These are phyloP conservation scores for Terfezia boudieri DNA, from an alignment of 495 filamentous ascomycete genomes.

Conservation along the genomic window DNA sequence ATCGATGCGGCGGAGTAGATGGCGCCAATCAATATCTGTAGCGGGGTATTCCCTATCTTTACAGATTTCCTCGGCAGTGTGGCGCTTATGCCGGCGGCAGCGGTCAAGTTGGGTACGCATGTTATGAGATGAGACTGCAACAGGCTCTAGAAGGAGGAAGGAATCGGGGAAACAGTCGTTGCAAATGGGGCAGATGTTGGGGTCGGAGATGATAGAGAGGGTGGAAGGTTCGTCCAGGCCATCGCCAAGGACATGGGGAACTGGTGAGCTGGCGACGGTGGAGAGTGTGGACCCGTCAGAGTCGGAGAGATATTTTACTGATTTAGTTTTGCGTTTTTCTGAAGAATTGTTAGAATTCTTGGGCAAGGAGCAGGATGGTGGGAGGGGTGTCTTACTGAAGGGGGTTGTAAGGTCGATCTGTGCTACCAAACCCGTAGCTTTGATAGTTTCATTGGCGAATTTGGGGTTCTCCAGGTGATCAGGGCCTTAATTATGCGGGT, in stretches of 20 bases:
- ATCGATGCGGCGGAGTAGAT: not conserved
- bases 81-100: not conserved
- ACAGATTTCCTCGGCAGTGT: not conserved
- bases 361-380: too few species aligned
- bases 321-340: not conserved
- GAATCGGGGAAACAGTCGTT: not conserved
- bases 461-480: not conserved
- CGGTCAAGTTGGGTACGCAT: not conserved
- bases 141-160: not conserved
- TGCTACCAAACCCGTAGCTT: not conserved
- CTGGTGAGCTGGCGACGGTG: not conserved
- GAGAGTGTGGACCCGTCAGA: not conserved
- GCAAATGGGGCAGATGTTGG: not conserved
- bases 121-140: not conserved
- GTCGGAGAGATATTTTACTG: not conserved
- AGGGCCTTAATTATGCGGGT: not conserved
- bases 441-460: not conserved
- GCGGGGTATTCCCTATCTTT: not conserved
- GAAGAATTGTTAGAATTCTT: not conserved
- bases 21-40: not conserved
- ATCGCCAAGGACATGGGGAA: too few species aligned
- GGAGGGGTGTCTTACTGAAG: not conserved
- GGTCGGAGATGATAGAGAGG: not conserved
- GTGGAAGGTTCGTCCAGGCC: too few species aligned
- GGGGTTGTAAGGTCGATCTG: not conserved